Evolutionary conservation across 306 rosid genomes (phyloP), one percentile per base, ranked within the genome.

Genomic region (Mimosa bimucronata): DNA sequence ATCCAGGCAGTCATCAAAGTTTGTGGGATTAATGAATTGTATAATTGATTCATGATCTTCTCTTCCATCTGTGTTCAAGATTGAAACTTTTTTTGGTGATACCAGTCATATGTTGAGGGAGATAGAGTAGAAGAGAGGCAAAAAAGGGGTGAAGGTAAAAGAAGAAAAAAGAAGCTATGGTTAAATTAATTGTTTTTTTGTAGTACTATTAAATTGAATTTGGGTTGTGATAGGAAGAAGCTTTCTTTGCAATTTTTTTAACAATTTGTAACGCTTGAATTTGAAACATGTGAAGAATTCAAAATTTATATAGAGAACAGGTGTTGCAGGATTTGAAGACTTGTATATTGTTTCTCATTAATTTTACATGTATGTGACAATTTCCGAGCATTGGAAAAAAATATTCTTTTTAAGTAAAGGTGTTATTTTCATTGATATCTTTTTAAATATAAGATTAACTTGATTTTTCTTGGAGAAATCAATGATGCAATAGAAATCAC

Each of bases 1-100:
- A 34, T 41, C 23, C 12, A 40, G 50, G 53, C 31, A 13, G n/a
- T 23, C 55, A 11, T 69, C 55, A 69, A 42, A 69, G 29, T 68
- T 40, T 67, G 73, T n/a, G 37, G 55, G n/a, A 69, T 69, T 23
- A 40, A 12, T 68, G 18, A 68, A 38, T 68, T 42, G 21, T 69
- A 25, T 34, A 42, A 50, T 31, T 41, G 37, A 13, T 42, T 11
- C 38, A 6, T 14, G 55, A 44, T 13, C 6, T 12, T 25, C 2
- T 44, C 19, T 5, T 44, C 14, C 6, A 25, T 26, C 74, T 41
- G 10, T n/a, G 15, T 23, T 23, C 18, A 25, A 58, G 7, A 25
- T 58, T 60, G 66, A 11, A 3, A 31, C 19, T 26, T 26, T 60
- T 61, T 28, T 61, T 61, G 6, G 67, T 28, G 9, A 28, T 58